Percentiles rank a stretch among this genome's conserved stretches.
These are phyloP conservation scores for Colletotrichum sojae DNA, from an alignment of 2,329 filamentous ascomycete genomes.

Conservation along the genomic window DNA sequence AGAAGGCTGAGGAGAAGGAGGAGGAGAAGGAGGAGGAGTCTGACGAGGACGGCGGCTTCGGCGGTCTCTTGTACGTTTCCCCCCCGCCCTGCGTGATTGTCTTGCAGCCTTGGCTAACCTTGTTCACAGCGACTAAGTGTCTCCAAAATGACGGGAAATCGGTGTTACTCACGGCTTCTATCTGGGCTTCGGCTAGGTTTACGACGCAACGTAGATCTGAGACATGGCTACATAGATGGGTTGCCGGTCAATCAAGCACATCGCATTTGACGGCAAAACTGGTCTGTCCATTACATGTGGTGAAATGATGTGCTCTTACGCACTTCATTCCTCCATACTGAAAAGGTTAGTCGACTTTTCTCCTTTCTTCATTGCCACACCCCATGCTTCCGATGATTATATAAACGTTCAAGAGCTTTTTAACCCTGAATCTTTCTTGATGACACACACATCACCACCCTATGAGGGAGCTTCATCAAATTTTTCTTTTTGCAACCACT, in stretches of 20 bases:
- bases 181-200: conserved; percentile 60
- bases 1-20: conserved; percentile 73
- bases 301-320: conserved; percentile 47
- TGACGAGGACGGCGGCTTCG: conserved; percentile 79
- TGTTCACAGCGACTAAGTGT: conserved; percentile 65
- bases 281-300: conserved; percentile 34
- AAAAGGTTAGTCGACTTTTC: conserved; percentile 54
- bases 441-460: conserved; percentile 69
- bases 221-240: conserved; percentile 63
- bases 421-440: conserved; percentile 75
- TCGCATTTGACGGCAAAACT: conserved; percentile 47
- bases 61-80: conserved; percentile 79
- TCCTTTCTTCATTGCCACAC: conserved; percentile 23
- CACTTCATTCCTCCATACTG: conserved; percentile 16
- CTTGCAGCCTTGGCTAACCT: conserved; percentile 53
- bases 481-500: conserved; percentile 42
- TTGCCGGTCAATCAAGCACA: conserved; percentile 57
- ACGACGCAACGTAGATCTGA: conserved; percentile 57
- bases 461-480: conserved; percentile 65
- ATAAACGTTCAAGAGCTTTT: conserved; percentile 75
- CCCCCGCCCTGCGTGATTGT: not conserved
- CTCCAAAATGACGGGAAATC: conserved; percentile 49
- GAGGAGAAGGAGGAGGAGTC: conserved; percentile 80
- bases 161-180: conserved; percentile 54
- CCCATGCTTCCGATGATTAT: conserved; percentile 67